These are phyloP conservation scores for Ceratocystis huliohia DNA, from an alignment of 2,329 filamentous ascomycete species.

Conservation along the genomic window DNA sequence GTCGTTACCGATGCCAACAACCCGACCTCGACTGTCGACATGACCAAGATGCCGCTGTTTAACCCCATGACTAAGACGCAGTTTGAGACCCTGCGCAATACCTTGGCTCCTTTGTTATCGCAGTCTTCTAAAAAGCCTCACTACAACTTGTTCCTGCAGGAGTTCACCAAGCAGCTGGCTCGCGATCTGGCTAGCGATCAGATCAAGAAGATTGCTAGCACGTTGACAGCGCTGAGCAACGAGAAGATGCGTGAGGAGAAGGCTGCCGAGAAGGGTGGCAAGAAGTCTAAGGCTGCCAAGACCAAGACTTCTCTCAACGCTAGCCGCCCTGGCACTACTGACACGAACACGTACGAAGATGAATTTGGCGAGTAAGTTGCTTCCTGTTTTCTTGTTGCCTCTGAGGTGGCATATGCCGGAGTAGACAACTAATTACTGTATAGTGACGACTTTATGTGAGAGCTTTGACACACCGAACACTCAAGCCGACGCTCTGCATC, in stretches of 20 bases:
- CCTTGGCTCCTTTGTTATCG: slow-evolving; percentile 64
- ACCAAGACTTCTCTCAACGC: slow-evolving; percentile 77
- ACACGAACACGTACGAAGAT: slow-evolving; percentile 61
- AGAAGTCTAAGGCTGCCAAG: slow-evolving; percentile 96
- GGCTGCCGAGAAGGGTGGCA: slow-evolving; percentile 78
- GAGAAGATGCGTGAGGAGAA: slow-evolving; percentile 99
- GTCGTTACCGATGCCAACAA: slow-evolving; percentile 61
- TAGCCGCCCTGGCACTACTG: slow-evolving; percentile 46
- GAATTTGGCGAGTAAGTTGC: slow-evolving; percentile 66
- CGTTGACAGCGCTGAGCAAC: slow-evolving; percentile 79
- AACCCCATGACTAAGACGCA: slow-evolving; percentile 77
- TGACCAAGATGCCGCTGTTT: slow-evolving; percentile 70
- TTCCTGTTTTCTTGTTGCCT: neutral
- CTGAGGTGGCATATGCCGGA: neutral
- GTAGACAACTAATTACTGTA: slow-evolving; percentile 1
- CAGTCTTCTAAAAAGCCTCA: slow-evolving; percentile 75
- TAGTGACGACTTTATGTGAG: slow-evolving; percentile 23
- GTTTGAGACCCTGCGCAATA: slow-evolving; percentile 67
- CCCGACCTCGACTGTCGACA: slow-evolving; percentile 67
- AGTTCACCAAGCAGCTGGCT: slow-evolving; percentile 75
- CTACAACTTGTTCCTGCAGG: slow-evolving; percentile 79
- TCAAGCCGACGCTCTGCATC: slow-evolving; percentile 5
- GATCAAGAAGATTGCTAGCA: slow-evolving; percentile 89
- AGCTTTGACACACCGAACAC: neutral
- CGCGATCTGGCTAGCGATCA: slow-evolving; percentile 83